These are phyloP conservation scores for Posidonia australis DNA, from an alignment of 106 monocot genomes.

Conservation along the genomic window DNA sequence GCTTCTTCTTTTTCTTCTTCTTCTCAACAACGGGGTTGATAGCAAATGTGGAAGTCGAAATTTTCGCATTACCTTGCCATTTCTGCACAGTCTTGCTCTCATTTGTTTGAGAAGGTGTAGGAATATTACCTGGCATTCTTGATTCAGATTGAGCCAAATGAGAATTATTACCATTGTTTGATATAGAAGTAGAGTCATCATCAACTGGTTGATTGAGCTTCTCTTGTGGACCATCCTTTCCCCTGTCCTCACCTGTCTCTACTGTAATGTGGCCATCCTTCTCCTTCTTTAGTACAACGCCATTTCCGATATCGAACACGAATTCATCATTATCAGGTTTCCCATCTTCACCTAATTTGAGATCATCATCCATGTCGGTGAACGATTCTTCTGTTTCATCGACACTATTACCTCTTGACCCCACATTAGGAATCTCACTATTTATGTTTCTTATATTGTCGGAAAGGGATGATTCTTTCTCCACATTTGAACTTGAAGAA, in stretches of 20 bases:
- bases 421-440: not conserved
- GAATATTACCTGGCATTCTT: no score
- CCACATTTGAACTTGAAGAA: not conserved
- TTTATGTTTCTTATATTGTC: not conserved
- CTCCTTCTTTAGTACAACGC: not conserved
- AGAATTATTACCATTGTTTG: not conserved
- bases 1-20: not conserved
- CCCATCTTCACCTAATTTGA: slow-evolving; percentile 1
- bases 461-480: not conserved
- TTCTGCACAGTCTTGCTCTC: not conserved
- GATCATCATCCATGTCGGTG: not conserved
- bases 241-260: not conserved
- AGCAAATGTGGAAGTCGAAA: not conserved
- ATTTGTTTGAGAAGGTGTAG: not conserved
- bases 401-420: no score
- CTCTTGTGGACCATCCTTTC: not conserved
- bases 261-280: slow-evolving; percentile 1
- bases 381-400: no score
- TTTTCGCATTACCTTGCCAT: not conserved
- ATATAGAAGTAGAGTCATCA: not conserved
- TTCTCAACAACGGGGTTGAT: not conserved
- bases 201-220: not conserved
- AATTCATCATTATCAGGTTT: not conserved
- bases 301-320: not conserved
- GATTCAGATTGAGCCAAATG: not conserved